These are phyloP conservation scores for Ganoderma meredithae DNA, from an alignment of 1,284 basidiomycete species.

Conservation along the genomic window DNA sequence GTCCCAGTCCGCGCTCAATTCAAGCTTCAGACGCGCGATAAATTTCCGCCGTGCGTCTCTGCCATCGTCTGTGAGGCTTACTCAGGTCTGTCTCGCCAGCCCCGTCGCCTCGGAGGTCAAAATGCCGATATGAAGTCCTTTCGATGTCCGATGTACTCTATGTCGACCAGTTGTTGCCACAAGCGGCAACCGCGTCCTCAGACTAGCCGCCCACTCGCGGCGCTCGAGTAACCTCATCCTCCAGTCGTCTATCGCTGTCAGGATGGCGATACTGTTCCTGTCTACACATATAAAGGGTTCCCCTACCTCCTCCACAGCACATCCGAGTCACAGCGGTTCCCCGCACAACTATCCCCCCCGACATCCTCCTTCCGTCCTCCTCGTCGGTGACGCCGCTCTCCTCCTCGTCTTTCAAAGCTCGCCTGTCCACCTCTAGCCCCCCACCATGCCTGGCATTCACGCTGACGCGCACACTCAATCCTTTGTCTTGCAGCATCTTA, in stretches of 20 bases:
- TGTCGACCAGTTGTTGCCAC: conserved; percentile 17
- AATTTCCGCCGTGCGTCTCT: conserved; percentile 23
- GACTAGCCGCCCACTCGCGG: conserved; percentile 1
- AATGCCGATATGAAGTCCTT: conserved; percentile 27
- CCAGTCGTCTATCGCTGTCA: conserved; percentile 26
- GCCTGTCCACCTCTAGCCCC: background rate
- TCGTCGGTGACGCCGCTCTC: conserved; percentile 4
- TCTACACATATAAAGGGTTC: conserved; percentile 25
- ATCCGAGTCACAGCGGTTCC: conserved; percentile 15
- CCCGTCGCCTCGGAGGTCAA: conserved; percentile 18
- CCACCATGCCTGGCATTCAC: conserved; percentile 44
- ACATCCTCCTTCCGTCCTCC: background rate
- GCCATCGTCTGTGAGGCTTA: conserved; percentile 19
- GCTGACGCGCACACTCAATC: conserved; percentile 34
- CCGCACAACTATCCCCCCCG: conserved; percentile 8
- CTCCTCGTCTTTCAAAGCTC: conserved; percentile 6
- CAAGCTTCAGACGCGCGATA: conserved; percentile 11
- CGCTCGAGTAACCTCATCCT: conserved; percentile 22
- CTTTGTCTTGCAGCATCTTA: conserved; percentile 52
- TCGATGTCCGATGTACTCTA: conserved; percentile 26
- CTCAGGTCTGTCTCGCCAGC: conserved; percentile 18
- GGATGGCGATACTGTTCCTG: conserved; percentile 29
- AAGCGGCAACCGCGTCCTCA: conserved; percentile 16
- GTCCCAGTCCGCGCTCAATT: conserved; percentile 1
- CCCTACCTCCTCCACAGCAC: conserved; percentile 5